Evolutionary conservation across 2,329 filamentous ascomycete species (phyloP).

Genomic region (Trichoderma sp.): DNA sequence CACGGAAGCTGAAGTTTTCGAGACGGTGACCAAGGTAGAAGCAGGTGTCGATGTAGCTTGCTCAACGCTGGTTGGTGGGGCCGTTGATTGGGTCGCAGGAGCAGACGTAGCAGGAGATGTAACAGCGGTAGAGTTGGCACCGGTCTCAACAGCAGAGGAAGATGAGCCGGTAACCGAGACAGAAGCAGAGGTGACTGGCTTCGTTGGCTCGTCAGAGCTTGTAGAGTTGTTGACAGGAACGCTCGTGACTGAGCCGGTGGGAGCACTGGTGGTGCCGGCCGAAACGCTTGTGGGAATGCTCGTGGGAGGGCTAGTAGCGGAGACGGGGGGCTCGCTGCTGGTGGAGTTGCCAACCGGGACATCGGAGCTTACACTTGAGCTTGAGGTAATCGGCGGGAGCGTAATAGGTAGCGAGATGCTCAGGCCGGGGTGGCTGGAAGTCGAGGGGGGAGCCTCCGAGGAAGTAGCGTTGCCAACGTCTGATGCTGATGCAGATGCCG

Average conservation of each 20-base stretch:
- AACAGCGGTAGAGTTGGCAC: background rate
- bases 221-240: slow-evolving; percentile 11
- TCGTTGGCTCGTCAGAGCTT: slow-evolving; percentile 1
- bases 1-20: slow-evolving; percentile 11
- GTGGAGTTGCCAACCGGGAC: slow-evolving; percentile 18
- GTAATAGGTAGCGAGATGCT: slow-evolving; percentile 24
- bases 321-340: slow-evolving; percentile 20
- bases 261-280: background rate
- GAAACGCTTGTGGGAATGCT: background rate
- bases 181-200: background rate
- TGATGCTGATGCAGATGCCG: background rate
- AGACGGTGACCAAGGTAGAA: slow-evolving; percentile 8
- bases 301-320: background rate
- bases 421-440: background rate
- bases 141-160: slow-evolving; percentile 9
- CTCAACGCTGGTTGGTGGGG: background rate
- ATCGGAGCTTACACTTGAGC: slow-evolving; percentile 13
- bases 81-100: slow-evolving; percentile 6
- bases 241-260: slow-evolving; percentile 6
- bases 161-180: background rate
- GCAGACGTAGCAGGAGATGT: background rate
- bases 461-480: slow-evolving; percentile 29
- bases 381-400: background rate
- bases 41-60: background rate
- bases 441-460: background rate